phyloP scores from a whole-genome alignment of 2,329 filamentous ascomycete species.

The Fusarium keratoplasticum region DNA sequence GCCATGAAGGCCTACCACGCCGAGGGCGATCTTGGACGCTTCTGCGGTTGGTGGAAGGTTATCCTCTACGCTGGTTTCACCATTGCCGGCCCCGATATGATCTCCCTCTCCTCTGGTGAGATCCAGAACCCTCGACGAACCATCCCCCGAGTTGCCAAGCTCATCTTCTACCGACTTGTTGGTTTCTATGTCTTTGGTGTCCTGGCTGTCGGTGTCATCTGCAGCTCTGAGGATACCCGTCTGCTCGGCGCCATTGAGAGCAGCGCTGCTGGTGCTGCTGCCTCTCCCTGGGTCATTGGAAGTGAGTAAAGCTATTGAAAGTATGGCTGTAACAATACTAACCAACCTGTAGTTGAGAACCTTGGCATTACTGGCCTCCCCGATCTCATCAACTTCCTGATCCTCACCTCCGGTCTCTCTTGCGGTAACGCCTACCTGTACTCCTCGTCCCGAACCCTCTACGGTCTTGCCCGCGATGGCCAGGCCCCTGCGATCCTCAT shows the following conservation, averaged over 20 bases:
- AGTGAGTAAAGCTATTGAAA: constrained; percentile 12
- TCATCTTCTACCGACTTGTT: constrained; percentile 78
- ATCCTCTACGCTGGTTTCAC: constrained; percentile 77
- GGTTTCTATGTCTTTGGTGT: constrained; percentile 77
- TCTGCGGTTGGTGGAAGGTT: constrained; percentile 66
- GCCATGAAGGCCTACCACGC: constrained; percentile 50
- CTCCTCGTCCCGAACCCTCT: constrained; percentile 58
- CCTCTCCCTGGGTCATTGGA: constrained; percentile 70
- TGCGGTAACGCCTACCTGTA: constrained; percentile 63
- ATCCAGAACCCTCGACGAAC: constrained; percentile 73
- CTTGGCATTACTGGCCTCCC: constrained; percentile 63
- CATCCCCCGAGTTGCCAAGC: constrained; percentile 77
- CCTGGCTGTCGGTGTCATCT: constrained; percentile 65
- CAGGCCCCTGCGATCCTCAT: constrained; percentile 63
- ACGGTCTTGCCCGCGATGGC: constrained; percentile 59
- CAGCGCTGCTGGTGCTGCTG: constrained; percentile 64
- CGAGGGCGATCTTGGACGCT: constrained; percentile 67
- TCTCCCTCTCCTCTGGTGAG: constrained; percentile 67
- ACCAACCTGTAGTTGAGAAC: constrained; percentile 55
- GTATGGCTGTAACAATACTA: background rate
- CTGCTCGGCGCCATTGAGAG: constrained; percentile 59
- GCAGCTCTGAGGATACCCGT: constrained; percentile 60
- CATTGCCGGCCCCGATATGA: constrained; percentile 75
- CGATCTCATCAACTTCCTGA: constrained; percentile 68
- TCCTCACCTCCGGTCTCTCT: constrained; percentile 64